These are phyloP conservation scores for Silybum marianum DNA, from an alignment of 129 eudicot species.

Conservation along the genomic window DNA sequence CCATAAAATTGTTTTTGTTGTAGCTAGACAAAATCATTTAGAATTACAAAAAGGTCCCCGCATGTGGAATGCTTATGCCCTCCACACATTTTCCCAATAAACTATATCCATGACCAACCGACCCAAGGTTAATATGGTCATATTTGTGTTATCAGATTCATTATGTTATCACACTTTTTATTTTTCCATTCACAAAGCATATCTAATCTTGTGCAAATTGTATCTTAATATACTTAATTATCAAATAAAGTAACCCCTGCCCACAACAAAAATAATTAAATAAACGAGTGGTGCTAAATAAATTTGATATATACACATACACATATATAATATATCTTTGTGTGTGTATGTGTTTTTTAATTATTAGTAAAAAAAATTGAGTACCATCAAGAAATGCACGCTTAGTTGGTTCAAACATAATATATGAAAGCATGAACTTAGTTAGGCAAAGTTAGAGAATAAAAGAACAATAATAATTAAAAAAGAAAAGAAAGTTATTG, in stretches of 20 bases:
- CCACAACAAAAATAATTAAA: constrained; percentile 12
- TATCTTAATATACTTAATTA: background rate
- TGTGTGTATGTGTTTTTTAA: background rate
- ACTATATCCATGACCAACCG: constrained; percentile 18
- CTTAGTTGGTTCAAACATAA: constrained; percentile 4
- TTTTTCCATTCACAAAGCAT: constrained; percentile 27
- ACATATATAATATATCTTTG: too few relatives aligned
- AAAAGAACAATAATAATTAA: background rate
- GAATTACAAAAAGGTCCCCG: constrained; percentile 12
- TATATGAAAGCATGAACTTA: background rate
- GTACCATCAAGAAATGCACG: constrained; percentile 13
- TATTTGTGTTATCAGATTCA: constrained; percentile 14
- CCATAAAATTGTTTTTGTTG: background rate
- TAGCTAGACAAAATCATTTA: background rate
- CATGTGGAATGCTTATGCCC: constrained; percentile 33
- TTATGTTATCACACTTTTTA: constrained; percentile 9
- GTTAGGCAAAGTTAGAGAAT: constrained; percentile 22
- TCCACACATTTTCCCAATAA: constrained; percentile 36
- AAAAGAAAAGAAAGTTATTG: background rate
- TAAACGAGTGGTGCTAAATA: background rate
- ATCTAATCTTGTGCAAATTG: constrained; percentile 14
- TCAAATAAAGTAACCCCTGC: constrained; percentile 8
- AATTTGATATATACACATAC: background rate
- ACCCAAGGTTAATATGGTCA: constrained; percentile 17
- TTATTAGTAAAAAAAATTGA: background rate